Evolutionary conservation across 345 rosid species (phyloP), one percentile per base, ranked within the genome.

Genomic region (Citrus medica): DNA sequence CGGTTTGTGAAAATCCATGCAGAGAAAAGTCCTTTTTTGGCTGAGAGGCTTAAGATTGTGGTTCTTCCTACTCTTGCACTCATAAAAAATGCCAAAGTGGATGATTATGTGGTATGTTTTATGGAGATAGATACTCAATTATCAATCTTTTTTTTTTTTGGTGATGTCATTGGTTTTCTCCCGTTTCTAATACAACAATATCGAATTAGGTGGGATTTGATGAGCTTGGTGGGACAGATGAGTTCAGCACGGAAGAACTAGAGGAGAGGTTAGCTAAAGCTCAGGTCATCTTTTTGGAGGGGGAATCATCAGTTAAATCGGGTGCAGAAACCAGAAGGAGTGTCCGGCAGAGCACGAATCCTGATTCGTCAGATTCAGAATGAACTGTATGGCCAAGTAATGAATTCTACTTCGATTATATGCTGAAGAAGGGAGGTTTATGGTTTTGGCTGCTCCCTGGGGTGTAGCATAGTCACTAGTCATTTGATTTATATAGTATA

Each of bases 31-130:
- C 98, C 98, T 7, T 97, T 94, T 67, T 87, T 97, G 82, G 91
- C 99, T 5, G 99, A 97, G 85, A 92, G 83, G 82, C 95, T 97
- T 37, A 97, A 92, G 92, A 94, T 97, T 28, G 82, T 86, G 30
- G 97, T 94, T 79, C 98, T 97, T 79, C 99, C 99, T 0, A 97
- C 99, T 17, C 92, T 97, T 75, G 98, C 97, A 22, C 97, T 97
- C 9, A 85, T 97, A 14, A 97, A 93, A 90, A 94, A 93, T 82
- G 92, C 98, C 69, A 97, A 94, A 92, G 98, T 97, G 30, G 99
- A 97, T 82, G 96, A 97, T 78, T 97, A 94, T 77, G 97, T 94
- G 98, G 98, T 96, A 82, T 51, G 88, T 77, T 25, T 14, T 19
- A 3, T 64, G 8, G 63, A 74, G 56, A 66, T 40, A 27, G 38